Evolutionary conservation across 345 rosid genomes (phyloP).

Genomic region (Nephelium lappaceum): DNA sequence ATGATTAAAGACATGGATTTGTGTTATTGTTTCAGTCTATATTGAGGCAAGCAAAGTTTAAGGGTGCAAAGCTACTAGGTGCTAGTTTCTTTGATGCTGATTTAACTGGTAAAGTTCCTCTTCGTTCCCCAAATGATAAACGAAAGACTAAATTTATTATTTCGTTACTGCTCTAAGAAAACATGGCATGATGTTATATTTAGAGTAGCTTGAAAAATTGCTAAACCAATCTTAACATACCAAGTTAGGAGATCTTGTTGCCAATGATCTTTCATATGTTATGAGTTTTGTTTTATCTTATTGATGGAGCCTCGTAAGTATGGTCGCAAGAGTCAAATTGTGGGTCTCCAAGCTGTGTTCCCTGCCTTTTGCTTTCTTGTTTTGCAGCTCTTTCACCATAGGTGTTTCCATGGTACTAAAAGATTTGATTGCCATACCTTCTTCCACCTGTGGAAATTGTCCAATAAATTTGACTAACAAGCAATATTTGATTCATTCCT

Average conservation of each 20-base stretch:
- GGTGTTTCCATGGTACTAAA: not conserved
- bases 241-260: not conserved
- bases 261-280: not conserved
- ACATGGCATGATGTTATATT: not conserved
- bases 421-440: not conserved
- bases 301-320: not conserved
- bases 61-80: constrained; percentile 85
- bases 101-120: constrained; percentile 61
- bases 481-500: not conserved
- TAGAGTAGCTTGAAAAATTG: not conserved
- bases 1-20: not conserved
- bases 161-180: too few species aligned
- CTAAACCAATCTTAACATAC: not conserved
- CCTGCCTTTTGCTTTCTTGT: not conserved
- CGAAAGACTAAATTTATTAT: too few species aligned
- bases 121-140: not conserved
- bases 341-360: not conserved
- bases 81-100: constrained; percentile 99
- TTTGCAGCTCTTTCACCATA: not conserved
- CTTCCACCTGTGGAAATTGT: not conserved
- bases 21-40: constrained; percentile 58
- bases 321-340: not conserved
- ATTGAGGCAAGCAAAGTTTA: constrained; percentile 85
- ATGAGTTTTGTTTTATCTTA: not conserved
- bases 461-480: not conserved